These are phyloP conservation scores for Cyclotella distinguenda DNA, from an alignment of 108 stramenopile species.

Conservation along the genomic window DNA sequence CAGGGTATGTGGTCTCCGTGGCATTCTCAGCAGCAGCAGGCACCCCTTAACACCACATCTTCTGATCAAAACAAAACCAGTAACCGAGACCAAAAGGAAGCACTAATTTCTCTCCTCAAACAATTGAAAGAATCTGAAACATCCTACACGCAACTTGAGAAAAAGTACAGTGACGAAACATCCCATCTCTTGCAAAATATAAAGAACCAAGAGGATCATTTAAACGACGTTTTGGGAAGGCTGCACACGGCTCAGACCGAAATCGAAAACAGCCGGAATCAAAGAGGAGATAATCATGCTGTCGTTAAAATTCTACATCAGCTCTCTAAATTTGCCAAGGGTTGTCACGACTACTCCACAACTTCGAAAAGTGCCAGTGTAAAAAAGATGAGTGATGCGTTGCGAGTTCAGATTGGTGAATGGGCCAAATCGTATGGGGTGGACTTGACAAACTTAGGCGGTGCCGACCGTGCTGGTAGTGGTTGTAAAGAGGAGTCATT, in stretches of 20 bases:
- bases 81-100: conserved; percentile 9
- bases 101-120: conserved; percentile 20
- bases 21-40: conserved; percentile 1
- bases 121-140: conserved; percentile 23
- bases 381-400: conserved; percentile 46
- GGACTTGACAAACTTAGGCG: too few relatives aligned
- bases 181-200: background rate
- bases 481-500: conserved; percentile 1
- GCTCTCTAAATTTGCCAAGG: conserved; percentile 30
- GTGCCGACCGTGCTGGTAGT: background rate
- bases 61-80: background rate
- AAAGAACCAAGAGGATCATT: conserved; percentile 6
- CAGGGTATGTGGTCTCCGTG: background rate
- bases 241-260: background rate
- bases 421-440: conserved; percentile 22
- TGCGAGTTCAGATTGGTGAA: conserved; percentile 35
- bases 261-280: background rate
- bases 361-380: conserved; percentile 23
- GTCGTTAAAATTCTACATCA: conserved; percentile 13
- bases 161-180: conserved; percentile 3
- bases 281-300: conserved; percentile 1
- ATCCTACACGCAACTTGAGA: background rate
- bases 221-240: background rate
- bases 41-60: background rate
- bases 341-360: conserved; percentile 24